These are phyloP conservation scores for Aspergillus floridensis DNA, from an alignment of 2,329 filamentous ascomycete genomes.

Conservation along the genomic window DNA sequence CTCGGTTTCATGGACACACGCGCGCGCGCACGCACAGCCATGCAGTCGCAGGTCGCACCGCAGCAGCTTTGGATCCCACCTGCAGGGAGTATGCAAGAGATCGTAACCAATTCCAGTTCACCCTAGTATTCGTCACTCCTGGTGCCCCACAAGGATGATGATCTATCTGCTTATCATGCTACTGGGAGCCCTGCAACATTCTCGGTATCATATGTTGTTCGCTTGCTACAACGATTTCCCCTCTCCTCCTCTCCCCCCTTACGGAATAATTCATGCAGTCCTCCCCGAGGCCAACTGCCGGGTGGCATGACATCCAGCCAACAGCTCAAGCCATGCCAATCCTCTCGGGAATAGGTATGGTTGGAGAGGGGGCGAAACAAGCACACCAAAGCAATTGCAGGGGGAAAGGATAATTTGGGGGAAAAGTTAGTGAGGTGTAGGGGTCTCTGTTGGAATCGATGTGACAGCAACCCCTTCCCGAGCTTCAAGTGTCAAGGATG, in stretches of 20 bases:
- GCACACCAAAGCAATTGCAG: background rate
- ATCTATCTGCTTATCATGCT: constrained; percentile 7
- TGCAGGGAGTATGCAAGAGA: constrained; percentile 7
- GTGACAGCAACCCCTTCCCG: background rate
- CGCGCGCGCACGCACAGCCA: background rate
- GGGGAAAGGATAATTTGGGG: background rate
- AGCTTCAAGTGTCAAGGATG: background rate
- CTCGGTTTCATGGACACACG: background rate
- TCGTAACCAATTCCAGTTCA: constrained; percentile 6
- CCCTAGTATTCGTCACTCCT: constrained; percentile 8
- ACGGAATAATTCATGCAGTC: constrained; percentile 1
- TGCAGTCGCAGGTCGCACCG: constrained; percentile 1
- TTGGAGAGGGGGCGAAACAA: background rate
- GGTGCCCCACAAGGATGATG: constrained; percentile 3
- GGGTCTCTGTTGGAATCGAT: background rate
- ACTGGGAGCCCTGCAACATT: constrained; percentile 1
- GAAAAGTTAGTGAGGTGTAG: background rate
- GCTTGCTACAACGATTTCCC: background rate
- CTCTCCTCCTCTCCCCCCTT: background rate
- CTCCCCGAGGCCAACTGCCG: background rate
- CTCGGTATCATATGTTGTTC: constrained; percentile 7
- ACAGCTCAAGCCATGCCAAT: background rate
- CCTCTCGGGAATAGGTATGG: background rate
- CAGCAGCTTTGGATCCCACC: constrained; percentile 5
- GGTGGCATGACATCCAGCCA: constrained; percentile 3